Evolutionary conservation across 331 rosid genomes (phyloP).

Genomic region (Ulmus americana): DNA sequence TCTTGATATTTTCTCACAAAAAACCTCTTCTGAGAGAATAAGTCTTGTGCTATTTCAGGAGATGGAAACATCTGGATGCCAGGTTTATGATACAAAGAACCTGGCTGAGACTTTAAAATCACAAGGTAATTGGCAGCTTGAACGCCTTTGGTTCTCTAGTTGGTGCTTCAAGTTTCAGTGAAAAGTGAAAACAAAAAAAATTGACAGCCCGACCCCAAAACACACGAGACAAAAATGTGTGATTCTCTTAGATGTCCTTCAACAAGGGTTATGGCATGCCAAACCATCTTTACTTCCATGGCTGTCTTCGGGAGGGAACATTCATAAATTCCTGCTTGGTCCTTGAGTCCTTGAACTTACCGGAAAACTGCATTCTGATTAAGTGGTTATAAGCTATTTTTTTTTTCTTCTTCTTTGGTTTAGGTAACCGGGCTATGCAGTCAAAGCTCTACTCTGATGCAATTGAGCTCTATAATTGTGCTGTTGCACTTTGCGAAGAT

Average conservation of each 20-base stretch:
- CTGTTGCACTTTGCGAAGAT: slow-evolving; percentile 56
- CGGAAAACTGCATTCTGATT: too few species aligned
- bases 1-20: slow-evolving; percentile 7
- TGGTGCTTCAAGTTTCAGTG: neutral
- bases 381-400: neutral
- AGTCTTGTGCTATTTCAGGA: slow-evolving; percentile 50
- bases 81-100: slow-evolving; percentile 40
- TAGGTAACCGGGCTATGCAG: slow-evolving; percentile 87
- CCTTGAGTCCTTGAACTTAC: too few species aligned
- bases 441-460: slow-evolving; percentile 54
- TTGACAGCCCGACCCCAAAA: too few species aligned
- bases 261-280: neutral
- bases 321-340: too few species aligned
- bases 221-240: neutral
- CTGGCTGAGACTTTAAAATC: slow-evolving; percentile 78
- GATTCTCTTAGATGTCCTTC: neutral
- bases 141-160: slow-evolving; percentile 16
- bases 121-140: slow-evolving; percentile 47
- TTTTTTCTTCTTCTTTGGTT: slow-evolving; percentile 14
- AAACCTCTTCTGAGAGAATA: slow-evolving; percentile 17
- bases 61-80: slow-evolving; percentile 68
- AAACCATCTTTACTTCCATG: neutral
- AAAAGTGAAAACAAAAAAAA: neutral
- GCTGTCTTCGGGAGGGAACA: neutral
- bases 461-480: slow-evolving; percentile 71